Evolutionary conservation across 83 land plant species (phyloP).

Genomic region (Picea abies): DNA sequence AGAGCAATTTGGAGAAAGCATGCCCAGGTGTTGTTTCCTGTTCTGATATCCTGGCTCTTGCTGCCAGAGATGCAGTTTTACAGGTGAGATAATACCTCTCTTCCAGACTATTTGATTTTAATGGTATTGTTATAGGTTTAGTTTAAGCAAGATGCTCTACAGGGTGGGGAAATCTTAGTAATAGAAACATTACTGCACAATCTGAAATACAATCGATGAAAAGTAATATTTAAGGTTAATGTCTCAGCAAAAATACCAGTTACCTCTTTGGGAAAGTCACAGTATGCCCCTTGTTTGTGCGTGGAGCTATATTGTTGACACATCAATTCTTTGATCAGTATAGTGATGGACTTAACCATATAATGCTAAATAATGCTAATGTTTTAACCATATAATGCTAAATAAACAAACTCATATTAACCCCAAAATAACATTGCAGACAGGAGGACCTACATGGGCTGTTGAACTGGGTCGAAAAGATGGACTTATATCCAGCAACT

Average conservation of each 20-base stretch:
- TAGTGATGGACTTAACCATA: too few species aligned
- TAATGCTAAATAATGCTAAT: too few species aligned
- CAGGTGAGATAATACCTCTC: conserved; percentile 19
- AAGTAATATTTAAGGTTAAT: too few species aligned
- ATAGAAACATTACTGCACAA: too few species aligned
- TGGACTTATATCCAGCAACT: conserved; percentile 17
- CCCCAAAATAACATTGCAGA: background rate
- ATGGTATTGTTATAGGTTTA: background rate
- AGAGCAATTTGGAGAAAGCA: conserved; percentile 15
- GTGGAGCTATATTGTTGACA: too few species aligned
- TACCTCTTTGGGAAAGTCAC: too few species aligned
- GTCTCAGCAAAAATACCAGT: too few species aligned
- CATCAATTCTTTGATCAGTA: too few species aligned
- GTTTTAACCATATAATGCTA: background rate
- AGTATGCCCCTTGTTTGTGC: too few species aligned
- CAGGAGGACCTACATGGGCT: conserved; percentile 34
- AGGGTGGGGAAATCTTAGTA: too few species aligned
- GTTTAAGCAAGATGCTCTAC: too few species aligned
- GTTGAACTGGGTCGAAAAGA: conserved; percentile 41
- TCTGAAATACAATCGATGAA: too few species aligned
- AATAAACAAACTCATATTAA: background rate
- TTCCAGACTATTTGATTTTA: background rate
- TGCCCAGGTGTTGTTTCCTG: conserved; percentile 37
- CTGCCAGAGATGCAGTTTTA: conserved; percentile 32
- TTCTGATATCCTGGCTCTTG: conserved; percentile 40